Base-by-base conservation (phyloP, 495 filamentous ascomycete genomes). In the Lentithecium fluviatile region DNA sequence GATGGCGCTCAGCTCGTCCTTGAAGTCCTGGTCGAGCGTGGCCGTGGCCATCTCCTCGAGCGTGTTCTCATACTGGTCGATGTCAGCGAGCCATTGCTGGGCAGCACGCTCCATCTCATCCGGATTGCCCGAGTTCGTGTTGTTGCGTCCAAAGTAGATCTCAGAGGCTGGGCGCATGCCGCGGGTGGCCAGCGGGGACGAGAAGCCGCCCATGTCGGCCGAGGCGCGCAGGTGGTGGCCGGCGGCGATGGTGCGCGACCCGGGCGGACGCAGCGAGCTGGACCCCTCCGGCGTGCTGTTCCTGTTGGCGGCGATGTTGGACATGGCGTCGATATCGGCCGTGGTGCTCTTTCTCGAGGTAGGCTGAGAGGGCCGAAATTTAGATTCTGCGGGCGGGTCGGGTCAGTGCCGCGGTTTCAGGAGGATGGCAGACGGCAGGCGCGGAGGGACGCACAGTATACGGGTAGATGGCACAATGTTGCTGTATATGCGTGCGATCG, bases 11-110 rank as follows among this genome's bases (percentile, higher is more conserved):
- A 98, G 84, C 76, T 98, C 94, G 77, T 97, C 94, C 79, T 97
- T 98, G 79, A 98, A 98, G 66, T 98, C 95, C 75, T 98, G 95
- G 73, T 98, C 94, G 34, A 97, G 79, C 11, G 95, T 96, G 46
- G 95, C 94, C 29, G 93, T 91, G 19, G 94, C 95, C 94, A 98
- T 98, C 73, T 98, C 94, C 73, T 97, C 95, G 68, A 98, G 75
- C 3, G 94, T 98, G 45, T 83, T 95, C 80, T 98, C 94, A 66
- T 96, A 96, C 72, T 96, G 93, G 69, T 98, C 94, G 67, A 98
- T 97, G 68, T 98, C 94, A 37, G 93, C 90, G 52, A 98, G 91
- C 94, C 95, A 98, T 72, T 98, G 91, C 76, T 96, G 91, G 48
- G 94, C 91, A 34, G 91, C 89, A 76, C 91, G 92, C 68, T 97